Evolutionary conservation across 2,329 filamentous ascomycete genomes (phyloP), one percentile per base, ranked within the genome.

Genomic region (Cylindrodendrum hubeiense): DNA sequence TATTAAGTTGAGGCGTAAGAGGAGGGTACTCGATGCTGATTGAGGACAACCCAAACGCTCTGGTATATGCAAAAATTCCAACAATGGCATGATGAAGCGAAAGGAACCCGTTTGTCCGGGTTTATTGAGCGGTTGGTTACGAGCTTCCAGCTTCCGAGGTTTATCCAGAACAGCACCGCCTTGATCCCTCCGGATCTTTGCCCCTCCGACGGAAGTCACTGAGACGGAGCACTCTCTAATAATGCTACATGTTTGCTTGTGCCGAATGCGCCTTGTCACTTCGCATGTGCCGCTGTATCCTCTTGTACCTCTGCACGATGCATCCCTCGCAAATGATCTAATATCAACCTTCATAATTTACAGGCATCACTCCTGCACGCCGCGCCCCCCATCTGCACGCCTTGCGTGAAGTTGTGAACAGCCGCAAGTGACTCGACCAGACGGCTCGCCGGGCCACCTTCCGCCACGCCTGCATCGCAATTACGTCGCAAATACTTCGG

Each of bases 391-490:
- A n/a, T 28, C 6, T 41, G 50, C 43, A 57, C 54, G 54, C 34
- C 33, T 9, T 30, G n/a, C 28, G 28, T 30, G 28, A 30, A 30
- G 28, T 30, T 30, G 8, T 30, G 28, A 5, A 30, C 28, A 8
- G 28, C 28, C 28, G 28, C 28, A 30, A 30, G 28, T 30, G 28
- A 30, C 28, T 30, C 28, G 28, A 30, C 28, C 28, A 5, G 17
- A 21, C 50, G 59, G 59, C 50, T 43, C 19, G 3, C n/a, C 59
- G 51, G 44, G 41, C 37, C 43, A 8, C 4, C 19, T 44, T 46
- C 56, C 56, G 46, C 15, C 19, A 30, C 53, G 37, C 24, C n/a
- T 8, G 37, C 15, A 39, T 39, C 24, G 24, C 44, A 47, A 26
- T n/a, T 47, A 47, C 44, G 26, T 47, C 44, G 24, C 22, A 28